phyloP scores from a whole-genome alignment of 2,329 filamentous ascomycete species.

The Metarhizium guizhouense region DNA sequence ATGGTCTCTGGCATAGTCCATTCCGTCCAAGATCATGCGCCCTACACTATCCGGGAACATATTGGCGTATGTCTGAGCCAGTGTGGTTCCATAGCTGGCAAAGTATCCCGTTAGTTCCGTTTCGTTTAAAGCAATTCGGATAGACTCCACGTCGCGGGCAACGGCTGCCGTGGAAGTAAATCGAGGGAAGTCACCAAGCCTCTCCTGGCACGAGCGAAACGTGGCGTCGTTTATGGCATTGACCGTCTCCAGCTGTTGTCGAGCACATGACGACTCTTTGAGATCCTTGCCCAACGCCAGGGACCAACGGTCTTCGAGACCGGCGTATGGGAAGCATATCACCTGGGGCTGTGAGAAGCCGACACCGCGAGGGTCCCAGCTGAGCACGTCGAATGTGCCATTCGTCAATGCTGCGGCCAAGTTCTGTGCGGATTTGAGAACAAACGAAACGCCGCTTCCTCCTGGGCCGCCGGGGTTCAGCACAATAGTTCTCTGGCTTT shows the following conservation, averaged over 20 bases:
- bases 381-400: neutral
- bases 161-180: constrained; percentile 36
- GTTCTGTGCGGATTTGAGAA: too few relatives aligned
- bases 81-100: constrained; percentile 20
- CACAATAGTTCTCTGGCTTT: too few relatives aligned
- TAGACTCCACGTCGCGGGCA: constrained; percentile 36
- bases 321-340: neutral
- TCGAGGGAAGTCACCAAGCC: constrained; percentile 31
- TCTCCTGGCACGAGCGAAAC: constrained; percentile 28
- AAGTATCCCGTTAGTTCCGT: constrained; percentile 37
- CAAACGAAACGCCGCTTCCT: too few relatives aligned
- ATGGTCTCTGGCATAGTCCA: constrained; percentile 34
- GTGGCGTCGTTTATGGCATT: neutral
- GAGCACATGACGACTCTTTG: too few relatives aligned
- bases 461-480: too few relatives aligned
- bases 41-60: constrained; percentile 39
- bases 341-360: neutral
- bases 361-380: neutral
- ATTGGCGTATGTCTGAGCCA: constrained; percentile 39
- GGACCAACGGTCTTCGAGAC: too few relatives aligned
- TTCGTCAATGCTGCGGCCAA: too few relatives aligned
- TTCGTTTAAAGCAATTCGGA: constrained; percentile 32
- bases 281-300: too few relatives aligned
- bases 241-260: neutral
- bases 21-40: constrained; percentile 37